Conservation (phyloP, 352 stramenopile species). For the Saprolegnia diclina region DNA sequence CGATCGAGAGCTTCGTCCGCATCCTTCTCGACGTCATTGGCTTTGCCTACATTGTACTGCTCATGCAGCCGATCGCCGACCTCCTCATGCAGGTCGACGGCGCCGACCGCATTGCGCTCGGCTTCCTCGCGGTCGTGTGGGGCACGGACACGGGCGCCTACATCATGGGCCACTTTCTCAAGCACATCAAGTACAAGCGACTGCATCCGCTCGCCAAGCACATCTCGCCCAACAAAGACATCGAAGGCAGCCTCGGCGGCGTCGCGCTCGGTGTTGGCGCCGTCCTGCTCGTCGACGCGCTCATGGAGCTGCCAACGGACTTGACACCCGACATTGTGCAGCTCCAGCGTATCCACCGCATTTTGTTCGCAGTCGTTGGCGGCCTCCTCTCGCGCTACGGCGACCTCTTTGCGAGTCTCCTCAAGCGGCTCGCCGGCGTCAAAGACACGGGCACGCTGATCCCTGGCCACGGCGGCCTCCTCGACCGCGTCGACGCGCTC, state of each 20-base stretch:
- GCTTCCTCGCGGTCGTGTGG: conserved; percentile 60
- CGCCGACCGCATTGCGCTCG: conserved; percentile 48
- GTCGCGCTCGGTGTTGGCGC: conserved; percentile 84
- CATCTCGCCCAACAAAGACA: conserved; percentile 93
- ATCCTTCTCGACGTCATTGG: conserved; percentile 60
- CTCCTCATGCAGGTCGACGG: conserved; percentile 64
- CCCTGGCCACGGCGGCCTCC: conserved; percentile 92
- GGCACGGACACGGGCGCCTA: conserved; percentile 91
- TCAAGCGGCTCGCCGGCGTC: conserved; percentile 92
- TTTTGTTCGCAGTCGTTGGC: conserved; percentile 84
- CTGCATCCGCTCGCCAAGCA: conserved; percentile 84
- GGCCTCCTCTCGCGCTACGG: conserved; percentile 91
- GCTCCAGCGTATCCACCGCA: conserved; percentile 21
- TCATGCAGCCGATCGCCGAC: conserved; percentile 41
- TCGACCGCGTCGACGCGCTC: conserved; percentile 94
- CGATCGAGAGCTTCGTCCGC: conserved; percentile 38
- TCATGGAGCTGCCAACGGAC: neutral
- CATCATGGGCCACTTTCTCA: conserved; percentile 85
- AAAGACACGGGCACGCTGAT: conserved; percentile 96
- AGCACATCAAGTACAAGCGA: conserved; percentile 74
- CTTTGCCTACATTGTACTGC: conserved; percentile 60
- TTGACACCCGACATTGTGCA: conserved; percentile 45
- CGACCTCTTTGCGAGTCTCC: conserved; percentile 92
- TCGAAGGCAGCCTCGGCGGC: conserved; percentile 90
- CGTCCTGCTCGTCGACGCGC: conserved; percentile 49